phyloP scores from a whole-genome alignment of 441 rosid species.

The Manihot esculenta region DNA sequence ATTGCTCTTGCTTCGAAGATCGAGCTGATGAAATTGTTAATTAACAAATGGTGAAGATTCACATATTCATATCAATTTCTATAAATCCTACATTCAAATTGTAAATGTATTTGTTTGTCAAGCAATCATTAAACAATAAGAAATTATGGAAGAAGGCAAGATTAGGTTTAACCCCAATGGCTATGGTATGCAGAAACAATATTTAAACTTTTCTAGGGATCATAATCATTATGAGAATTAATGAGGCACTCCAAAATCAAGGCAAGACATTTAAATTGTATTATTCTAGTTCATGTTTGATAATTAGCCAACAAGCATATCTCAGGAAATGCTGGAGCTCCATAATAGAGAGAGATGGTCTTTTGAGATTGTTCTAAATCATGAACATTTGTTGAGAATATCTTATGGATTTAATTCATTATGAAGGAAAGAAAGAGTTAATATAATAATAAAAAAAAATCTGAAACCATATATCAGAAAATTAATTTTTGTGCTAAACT shows the following conservation, averaged over 20 bases:
- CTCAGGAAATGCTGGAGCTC: constrained; percentile 27
- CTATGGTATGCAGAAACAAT: constrained; percentile 3
- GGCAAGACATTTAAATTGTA: constrained; percentile 3
- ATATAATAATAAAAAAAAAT: no score
- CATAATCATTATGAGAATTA: constrained; percentile 10
- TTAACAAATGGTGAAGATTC: neutral
- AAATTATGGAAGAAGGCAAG: neutral
- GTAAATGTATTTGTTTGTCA: constrained; percentile 8
- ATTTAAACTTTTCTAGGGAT: constrained; percentile 24
- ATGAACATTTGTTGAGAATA: no score
- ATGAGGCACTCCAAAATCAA: constrained; percentile 12
- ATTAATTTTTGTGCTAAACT: no score
- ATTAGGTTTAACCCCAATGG: constrained; percentile 4
- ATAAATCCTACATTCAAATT: neutral
- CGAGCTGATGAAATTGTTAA: constrained; percentile 4
- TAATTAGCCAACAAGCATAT: constrained; percentile 18
- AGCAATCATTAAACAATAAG: constrained; percentile 9
- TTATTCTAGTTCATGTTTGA: constrained; percentile 2
- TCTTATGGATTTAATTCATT: no score
- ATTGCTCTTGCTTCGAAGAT: constrained; percentile 17
- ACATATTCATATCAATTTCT: no score
- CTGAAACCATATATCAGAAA: no score
- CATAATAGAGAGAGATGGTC: no score
- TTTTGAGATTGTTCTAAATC: no score
- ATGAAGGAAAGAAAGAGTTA: no score